phyloP scores from a whole-genome alignment of 352 stramenopile genomes.

The Halophytophthora batemanensis region DNA sequence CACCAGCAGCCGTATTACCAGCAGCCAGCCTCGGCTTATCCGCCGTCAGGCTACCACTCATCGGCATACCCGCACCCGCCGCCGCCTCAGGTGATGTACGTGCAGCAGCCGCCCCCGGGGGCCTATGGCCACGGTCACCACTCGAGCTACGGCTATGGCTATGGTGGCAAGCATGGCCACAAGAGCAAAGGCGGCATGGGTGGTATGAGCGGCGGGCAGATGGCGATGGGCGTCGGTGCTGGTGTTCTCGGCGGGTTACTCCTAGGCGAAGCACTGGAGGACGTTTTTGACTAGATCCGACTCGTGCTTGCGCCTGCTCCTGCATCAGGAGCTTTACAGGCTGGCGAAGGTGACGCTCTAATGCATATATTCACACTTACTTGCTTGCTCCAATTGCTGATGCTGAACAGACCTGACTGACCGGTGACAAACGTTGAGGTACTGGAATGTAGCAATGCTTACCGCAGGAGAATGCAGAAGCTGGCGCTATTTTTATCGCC shows the following conservation, averaged over 20 bases:
- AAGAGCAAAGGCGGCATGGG: slow-evolving; percentile 18
- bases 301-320: neutral
- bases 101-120: slow-evolving; percentile 16
- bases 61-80: slow-evolving; percentile 28
- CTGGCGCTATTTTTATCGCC: no score
- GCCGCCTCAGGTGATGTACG: slow-evolving; percentile 30
- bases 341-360: no score
- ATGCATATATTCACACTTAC: no score
- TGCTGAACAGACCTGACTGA: no score
- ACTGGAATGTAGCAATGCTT: no score
- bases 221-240: slow-evolving; percentile 70
- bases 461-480: no score
- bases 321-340: no score
- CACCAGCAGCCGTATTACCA: slow-evolving; percentile 37
- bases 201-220: slow-evolving; percentile 32
- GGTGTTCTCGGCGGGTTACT: slow-evolving; percentile 74
- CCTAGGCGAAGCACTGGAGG: slow-evolving; percentile 65
- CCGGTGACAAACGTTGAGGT: no score
- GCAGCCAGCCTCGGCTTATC: slow-evolving; percentile 20
- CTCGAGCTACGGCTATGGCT: slow-evolving; percentile 12
- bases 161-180: neutral
- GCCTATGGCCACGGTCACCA: slow-evolving; percentile 17
- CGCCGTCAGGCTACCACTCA: slow-evolving; percentile 24
- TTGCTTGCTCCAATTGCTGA: no score
- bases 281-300: slow-evolving; percentile 41